Evolutionary conservation across 495 filamentous ascomycete species (phyloP).

Genomic region (Hypoxylon lienhwacheense): DNA sequence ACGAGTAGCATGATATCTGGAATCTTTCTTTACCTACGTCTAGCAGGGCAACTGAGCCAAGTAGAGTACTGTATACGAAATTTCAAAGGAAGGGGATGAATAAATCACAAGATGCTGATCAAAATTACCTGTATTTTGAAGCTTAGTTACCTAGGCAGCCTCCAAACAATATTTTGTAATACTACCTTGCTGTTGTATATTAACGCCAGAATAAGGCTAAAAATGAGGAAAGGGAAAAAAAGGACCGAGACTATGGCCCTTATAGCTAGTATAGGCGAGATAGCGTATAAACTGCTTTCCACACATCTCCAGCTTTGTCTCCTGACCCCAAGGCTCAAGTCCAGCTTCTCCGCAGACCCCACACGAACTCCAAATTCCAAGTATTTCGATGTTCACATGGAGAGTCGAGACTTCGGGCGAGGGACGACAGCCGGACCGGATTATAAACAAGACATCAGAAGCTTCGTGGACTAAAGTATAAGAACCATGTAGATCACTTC

Average conservation of each 20-base stretch:
- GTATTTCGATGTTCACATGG: constrained; percentile 11
- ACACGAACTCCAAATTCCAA: constrained; percentile 18
- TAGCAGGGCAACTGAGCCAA: too few species aligned
- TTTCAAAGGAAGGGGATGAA: too few species aligned
- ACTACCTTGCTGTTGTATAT: too few species aligned
- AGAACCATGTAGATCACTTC: not conserved
- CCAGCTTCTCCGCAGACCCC: constrained; percentile 25
- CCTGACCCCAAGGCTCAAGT: constrained; percentile 9
- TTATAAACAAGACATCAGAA: constrained; percentile 1
- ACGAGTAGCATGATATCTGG: too few species aligned
- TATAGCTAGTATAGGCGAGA: constrained; percentile 1
- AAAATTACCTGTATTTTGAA: too few species aligned
- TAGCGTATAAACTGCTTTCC: constrained; percentile 2
- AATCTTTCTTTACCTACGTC: too few species aligned
- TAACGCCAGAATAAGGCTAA: too few species aligned
- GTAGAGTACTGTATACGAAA: too few species aligned
- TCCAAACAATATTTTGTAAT: constrained; percentile 5
- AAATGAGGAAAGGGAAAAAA: not conserved
- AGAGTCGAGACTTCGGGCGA: too few species aligned
- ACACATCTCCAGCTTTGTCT: constrained; percentile 18
- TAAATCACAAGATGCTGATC: too few species aligned
- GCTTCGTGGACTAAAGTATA: constrained; percentile 5
- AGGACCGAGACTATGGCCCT: constrained; percentile 18
- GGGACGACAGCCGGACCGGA: not conserved
- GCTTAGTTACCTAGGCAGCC: too few species aligned